phyloP scores from a whole-genome alignment of 2,329 filamentous ascomycete species.

The Drechslera avenae region DNA sequence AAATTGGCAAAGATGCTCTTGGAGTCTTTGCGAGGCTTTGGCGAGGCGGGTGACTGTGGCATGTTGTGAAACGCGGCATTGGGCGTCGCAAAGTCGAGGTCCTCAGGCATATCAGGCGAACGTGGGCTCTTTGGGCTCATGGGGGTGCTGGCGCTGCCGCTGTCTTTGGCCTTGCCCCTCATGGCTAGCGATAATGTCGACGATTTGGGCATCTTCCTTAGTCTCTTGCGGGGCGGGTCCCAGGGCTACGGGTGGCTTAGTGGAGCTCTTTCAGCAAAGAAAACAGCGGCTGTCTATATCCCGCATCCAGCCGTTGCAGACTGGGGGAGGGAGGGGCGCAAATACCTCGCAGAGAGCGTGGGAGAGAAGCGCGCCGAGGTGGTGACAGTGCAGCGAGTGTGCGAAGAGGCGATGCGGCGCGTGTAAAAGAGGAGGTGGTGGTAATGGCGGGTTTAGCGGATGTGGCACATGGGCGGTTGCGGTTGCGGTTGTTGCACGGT shows the following conservation, averaged over 20 bases:
- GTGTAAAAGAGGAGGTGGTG: conserved; percentile 11
- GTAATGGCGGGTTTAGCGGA: conserved; percentile 23
- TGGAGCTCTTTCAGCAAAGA: conserved; percentile 13
- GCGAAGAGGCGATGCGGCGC: conserved; percentile 24
- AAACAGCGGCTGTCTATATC: conserved; percentile 2
- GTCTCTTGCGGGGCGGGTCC: conserved; percentile 32
- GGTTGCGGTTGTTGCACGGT: conserved; percentile 15
- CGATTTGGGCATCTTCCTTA: conserved; percentile 48
- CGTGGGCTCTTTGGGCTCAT: conserved; percentile 44
- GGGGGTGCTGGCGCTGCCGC: conserved; percentile 33
- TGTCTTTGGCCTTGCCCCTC: conserved; percentile 42
- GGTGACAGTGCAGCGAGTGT: conserved; percentile 20
- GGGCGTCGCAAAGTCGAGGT: conserved; percentile 37
- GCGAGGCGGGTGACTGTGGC: conserved; percentile 43
- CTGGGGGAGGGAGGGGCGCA: too few relatives aligned
- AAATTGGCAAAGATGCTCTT: conserved; percentile 56
- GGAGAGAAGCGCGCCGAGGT: conserved; percentile 21
- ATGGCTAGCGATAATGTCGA: conserved; percentile 46
- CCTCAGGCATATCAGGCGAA: conserved; percentile 34
- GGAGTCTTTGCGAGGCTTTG: conserved; percentile 47
- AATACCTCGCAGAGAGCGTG: conserved; percentile 35
- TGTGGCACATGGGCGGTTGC: conserved; percentile 35
- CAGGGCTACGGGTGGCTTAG: conserved; percentile 35
- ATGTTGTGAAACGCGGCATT: conserved; percentile 38
- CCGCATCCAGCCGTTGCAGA: conserved; percentile 2